Base-by-base conservation (phyloP, 352 stramenopile species). In the Pythium biforme region DNA sequence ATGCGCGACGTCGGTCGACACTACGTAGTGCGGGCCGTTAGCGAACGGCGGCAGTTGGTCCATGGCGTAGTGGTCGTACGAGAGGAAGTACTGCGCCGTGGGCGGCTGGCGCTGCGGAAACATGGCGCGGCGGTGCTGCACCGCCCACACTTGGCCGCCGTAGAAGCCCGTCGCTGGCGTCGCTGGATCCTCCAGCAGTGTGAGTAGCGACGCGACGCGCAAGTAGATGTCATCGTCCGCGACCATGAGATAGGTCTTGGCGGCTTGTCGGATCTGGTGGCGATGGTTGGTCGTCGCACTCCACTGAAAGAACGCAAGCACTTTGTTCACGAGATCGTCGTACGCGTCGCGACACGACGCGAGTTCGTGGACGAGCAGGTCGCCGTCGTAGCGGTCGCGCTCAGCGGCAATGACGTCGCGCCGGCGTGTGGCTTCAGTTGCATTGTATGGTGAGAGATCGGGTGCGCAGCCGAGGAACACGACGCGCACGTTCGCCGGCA, bases 211-310 rank as follows among this genome's bases (percentile, higher is more conserved):
- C 14, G 59, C 50, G 0, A 65, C 43, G 8, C 63, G 63, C 25
- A 70, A 15, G 51, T 70, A 70, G 11, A 88, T 54, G 39, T 92
- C 82, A 53, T 93, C 82, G 55, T 92, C 83, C 11, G 60, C 53
- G 31, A 92, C 66, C 72, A 92, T 83, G 0, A 68, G 33, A 31
- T 39, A 70, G 6, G 54, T n/a, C 50, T 51, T 64, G 37, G 53
- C 9, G 17, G 19, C 17, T 43, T 37, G 4, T 5, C n/a, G 31
- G 31, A n/a, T n/a, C 11, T 43, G 14, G 15, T 34, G 31, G 31
- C 31, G 31, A 10, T 10, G 5, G 31, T 34, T 5, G 37, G 15
- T 14, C 12, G 37, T n/a, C 12, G 48, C 43, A 8, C 48, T 56
- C 48, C 50, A 70, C 17, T 64, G 55, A 19, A 70, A 70, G 54